Base-by-base conservation (phyloP, 2,329 filamentous ascomycete genomes). In the Sclerotinia minor region DNA sequence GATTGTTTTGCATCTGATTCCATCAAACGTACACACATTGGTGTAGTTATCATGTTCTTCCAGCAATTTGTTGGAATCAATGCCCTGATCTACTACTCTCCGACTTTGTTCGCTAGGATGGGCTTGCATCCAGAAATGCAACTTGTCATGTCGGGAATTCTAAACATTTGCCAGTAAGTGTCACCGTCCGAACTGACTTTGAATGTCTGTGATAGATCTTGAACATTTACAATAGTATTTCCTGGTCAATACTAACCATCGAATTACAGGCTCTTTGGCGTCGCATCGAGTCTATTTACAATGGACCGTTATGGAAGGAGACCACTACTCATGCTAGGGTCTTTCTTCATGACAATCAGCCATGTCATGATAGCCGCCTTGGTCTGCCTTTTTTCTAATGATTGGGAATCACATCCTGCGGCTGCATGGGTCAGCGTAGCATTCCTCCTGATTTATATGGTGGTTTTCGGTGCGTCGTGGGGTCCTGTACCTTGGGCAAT, bases 381-480 rank as follows among this genome's bases (percentile, higher is more conserved):
- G 32, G 83, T 87, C 5, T 84, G 83, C 2, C 77, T 81, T 17
- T 88, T 81, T 72, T 80, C 79, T 6, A 71, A 80, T 8, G 76
- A 83, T 68, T 87, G 84, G 84, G 73, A 79, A 0, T 73, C 77
- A 2, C 83, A 87, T 72, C 76, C 79, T 3, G 76, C 79, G 0
- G 80, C 83, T 69, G 86, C 86, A 9, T 87, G 84, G 84, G 78
- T 79, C 19, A 82, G 80, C n/a, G 83, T 86, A 0, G 82, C 82
- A 0, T 82, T 86, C 69, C 75, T 86, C 3, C 80, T 88, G 58
- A 81, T 89, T 58, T 89, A 89, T 73, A 85, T 89, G 75, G 76
- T 89, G n/a, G 80, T 82, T 1, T 91, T 91, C 72, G 85, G 71
- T 35, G 68, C 66, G 26, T 69, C 54, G 6, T 74, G 67, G 67